Evolutionary conservation across 2,329 filamentous ascomycete species (phyloP), one percentile per base, ranked within the genome.

Genomic region (Aspergillus sp.): DNA sequence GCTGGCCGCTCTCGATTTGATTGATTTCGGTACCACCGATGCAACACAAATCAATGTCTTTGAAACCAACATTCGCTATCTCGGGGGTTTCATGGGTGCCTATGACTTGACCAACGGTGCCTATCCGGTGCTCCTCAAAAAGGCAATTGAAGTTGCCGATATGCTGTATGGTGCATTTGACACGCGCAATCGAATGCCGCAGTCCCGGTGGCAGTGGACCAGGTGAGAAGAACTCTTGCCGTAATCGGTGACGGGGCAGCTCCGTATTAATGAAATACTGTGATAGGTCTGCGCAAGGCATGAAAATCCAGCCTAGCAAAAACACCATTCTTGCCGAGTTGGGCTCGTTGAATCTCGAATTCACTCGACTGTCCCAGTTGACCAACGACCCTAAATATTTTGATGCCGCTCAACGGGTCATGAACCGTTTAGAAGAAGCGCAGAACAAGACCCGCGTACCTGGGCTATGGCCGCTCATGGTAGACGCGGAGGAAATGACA

Each of bases 141-240:
- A 94, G 69, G 86, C 88, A 0, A 75, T 82, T n/a, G 85, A 91
- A 65, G 77, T 93, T 10, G 88, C 81, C 34, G 86, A 91, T 54
- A 78, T 94, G 54, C 73, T 94, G 10, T 88, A 89, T 73, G 81
- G 83, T 46, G 79, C 85, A 2, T 94, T 94, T 59, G 88, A 94
- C 65, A 97, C 91, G 1, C 88, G 88, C 1, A 96, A 97, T 64
- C 82, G 88, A 54, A 94, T 97, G 87, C 90, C 90, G 2, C 71
- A 88, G 8, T 76, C 88, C 5, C 88, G 84, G 63, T 94, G 90
- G 70, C 72, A 78, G 52, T 95, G 86, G 86, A 79, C 80, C 61
- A 86, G 82, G 54, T 78, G 61, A 58, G 69, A 19, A 19, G 19
- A 19, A 19, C 19, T 19, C 19, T 19, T 19, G 19, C 19, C 19